These are phyloP conservation scores for Pigoraptor vietnamica DNA, from an alignment of 78 protist species.

Conservation along the genomic window DNA sequence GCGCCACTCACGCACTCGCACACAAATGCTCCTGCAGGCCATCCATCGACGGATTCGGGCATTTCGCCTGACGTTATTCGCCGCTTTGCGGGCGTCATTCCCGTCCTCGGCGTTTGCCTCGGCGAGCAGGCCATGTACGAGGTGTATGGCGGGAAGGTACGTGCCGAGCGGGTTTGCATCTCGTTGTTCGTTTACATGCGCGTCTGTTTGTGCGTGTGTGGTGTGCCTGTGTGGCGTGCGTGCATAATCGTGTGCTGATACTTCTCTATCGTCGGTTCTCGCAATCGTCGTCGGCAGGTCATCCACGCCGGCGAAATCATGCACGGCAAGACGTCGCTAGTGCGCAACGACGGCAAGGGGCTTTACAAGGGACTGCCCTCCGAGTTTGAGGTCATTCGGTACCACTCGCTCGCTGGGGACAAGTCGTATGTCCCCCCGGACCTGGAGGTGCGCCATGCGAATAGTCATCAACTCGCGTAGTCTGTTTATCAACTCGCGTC, in stretches of 20 bases:
- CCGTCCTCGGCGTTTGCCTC: slow-evolving; percentile 25
- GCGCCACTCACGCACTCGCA: too few relatives aligned
- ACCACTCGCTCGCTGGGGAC: slow-evolving; percentile 36
- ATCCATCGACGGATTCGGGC: not conserved
- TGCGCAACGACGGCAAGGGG: slow-evolving; percentile 29
- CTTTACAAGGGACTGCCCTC: slow-evolving; percentile 8
- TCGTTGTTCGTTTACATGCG: not conserved
- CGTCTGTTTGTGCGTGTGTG: not conserved
- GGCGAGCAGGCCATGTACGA: slow-evolving; percentile 34
- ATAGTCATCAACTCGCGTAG: not conserved
- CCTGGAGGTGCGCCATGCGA: not conserved
- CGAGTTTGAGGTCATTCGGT: slow-evolving; percentile 12
- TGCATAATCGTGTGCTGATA: not conserved
- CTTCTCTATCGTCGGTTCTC: not conserved
- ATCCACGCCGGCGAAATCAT: slow-evolving; percentile 24
- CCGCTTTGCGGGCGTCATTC: not conserved
- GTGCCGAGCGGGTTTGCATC: not conserved
- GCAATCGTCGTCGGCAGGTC: not conserved
- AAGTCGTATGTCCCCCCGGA: not conserved
- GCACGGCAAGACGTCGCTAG: slow-evolving; percentile 36
- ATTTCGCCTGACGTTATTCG: not conserved
- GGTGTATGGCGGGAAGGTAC: slow-evolving; percentile 20
- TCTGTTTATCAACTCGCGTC: not conserved
- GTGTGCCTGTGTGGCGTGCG: not conserved
- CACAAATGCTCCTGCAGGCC: not conserved